phyloP scores from a whole-genome alignment of 169 alveolate genomes.

The Hepatocystis sp. region DNA sequence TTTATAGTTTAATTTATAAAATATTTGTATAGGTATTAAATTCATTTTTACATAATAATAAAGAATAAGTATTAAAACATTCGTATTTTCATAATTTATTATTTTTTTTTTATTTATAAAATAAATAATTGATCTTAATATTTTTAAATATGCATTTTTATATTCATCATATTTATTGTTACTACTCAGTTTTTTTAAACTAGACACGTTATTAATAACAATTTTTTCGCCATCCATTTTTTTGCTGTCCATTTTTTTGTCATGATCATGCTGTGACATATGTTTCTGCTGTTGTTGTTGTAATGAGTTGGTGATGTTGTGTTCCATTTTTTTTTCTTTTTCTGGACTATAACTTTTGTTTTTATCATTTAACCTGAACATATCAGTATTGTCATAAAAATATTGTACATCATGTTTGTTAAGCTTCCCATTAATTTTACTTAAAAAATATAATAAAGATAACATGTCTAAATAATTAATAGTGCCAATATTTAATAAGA shows the following conservation, averaged over 20 bases:
- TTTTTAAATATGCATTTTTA: slow-evolving; percentile 33
- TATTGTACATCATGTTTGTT: slow-evolving; percentile 1
- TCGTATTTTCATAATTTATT: slow-evolving; percentile 16
- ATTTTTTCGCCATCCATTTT: no score
- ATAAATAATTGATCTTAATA: slow-evolving; percentile 30
- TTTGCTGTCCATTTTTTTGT: no score
- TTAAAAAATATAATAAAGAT: slow-evolving; percentile 22
- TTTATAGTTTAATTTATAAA: slow-evolving; percentile 28
- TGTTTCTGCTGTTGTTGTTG: no score
- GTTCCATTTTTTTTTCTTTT: no score
- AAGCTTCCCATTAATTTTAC: slow-evolving; percentile 15
- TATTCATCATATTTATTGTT: slow-evolving; percentile 16
- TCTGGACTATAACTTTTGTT: no score
- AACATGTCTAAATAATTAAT: slow-evolving; percentile 42
- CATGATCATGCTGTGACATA: no score
- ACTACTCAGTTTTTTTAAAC: not conserved
- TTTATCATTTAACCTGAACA: not conserved
- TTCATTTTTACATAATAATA: slow-evolving; percentile 40
- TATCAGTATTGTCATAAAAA: not conserved
- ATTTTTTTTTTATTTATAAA: slow-evolving; percentile 13
- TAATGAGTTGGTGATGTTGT: no score
- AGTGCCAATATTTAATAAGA: slow-evolving; percentile 13
- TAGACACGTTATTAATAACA: not conserved
- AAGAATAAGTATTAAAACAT: slow-evolving; percentile 26
- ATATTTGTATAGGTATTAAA: slow-evolving; percentile 66